Conservation (phyloP, 805 yeast species). For the Zygosaccharomyces siamensis region DNA sequence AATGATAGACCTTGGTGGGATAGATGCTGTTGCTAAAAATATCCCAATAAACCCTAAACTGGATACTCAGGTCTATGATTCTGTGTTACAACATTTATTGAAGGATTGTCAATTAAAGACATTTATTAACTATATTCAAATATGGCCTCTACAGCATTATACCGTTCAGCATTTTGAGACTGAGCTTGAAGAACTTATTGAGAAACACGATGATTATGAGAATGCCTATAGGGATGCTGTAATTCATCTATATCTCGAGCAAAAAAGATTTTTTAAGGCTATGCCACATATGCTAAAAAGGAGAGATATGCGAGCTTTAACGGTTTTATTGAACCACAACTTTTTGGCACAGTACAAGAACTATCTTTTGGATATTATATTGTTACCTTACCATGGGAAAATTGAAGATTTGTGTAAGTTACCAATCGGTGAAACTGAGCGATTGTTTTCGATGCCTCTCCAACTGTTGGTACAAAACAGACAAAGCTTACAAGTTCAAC, state of each 20-base stretch:
- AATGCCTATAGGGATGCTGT: slow-evolving; percentile 40
- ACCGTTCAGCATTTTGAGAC: slow-evolving; percentile 42
- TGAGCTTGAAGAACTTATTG: slow-evolving; percentile 44
- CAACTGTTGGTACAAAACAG: slow-evolving; percentile 55
- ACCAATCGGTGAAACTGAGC: slow-evolving; percentile 40
- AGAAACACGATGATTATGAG: slow-evolving; percentile 27
- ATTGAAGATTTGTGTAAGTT: slow-evolving; percentile 37
- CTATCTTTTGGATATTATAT: slow-evolving; percentile 48
- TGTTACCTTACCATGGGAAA: slow-evolving; percentile 36
- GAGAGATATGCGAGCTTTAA: slow-evolving; percentile 50
- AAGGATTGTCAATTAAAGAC: slow-evolving; percentile 30
- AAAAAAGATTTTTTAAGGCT: slow-evolving; percentile 58
- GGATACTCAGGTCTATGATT: slow-evolving; percentile 41
- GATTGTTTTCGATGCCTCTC: slow-evolving; percentile 43
- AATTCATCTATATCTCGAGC: slow-evolving; percentile 50
- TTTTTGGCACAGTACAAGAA: slow-evolving; percentile 48
- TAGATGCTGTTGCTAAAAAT: slow-evolving; percentile 43
- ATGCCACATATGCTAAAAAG: slow-evolving; percentile 56
- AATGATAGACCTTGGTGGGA: slow-evolving; percentile 46
- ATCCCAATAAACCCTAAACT: slow-evolving; percentile 50
- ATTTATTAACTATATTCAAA: slow-evolving; percentile 41
- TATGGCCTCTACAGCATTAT: slow-evolving; percentile 58
- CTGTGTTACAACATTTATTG: slow-evolving; percentile 45
- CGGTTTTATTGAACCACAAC: slow-evolving; percentile 58
- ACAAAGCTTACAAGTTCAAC: slow-evolving; percentile 56